Evolutionary conservation across 1,139 yeast species (phyloP).

Genomic region (Yamadazyma triangularis): DNA sequence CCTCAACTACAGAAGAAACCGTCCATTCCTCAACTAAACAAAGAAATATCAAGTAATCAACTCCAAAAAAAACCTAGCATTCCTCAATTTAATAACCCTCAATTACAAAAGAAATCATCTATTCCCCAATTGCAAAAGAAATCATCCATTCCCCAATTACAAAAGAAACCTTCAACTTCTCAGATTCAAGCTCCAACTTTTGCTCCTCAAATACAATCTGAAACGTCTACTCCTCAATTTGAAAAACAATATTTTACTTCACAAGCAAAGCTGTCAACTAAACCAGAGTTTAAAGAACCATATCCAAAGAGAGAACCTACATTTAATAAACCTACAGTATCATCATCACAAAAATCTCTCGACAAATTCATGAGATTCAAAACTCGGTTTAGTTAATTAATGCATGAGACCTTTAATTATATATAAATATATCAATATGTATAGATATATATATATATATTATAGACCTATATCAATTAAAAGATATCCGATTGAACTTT

Average conservation of each 20-base stretch:
- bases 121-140: conserved; percentile 6
- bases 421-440: too few relatives aligned
- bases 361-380: conserved; percentile 28
- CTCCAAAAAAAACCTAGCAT: conserved; percentile 10
- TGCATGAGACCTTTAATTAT: too few relatives aligned
- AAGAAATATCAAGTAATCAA: too few relatives aligned
- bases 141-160: conserved; percentile 5
- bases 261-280: too few relatives aligned
- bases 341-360: conserved; percentile 41
- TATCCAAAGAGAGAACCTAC: conserved; percentile 12
- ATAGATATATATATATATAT: too few relatives aligned
- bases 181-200: background rate
- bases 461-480: too few relatives aligned
- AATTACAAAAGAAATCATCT: conserved; percentile 6
- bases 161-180: background rate
- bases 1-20: conserved; percentile 14
- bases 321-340: conserved; percentile 41
- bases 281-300: background rate
- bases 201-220: background rate
- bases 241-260: too few relatives aligned
- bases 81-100: conserved; percentile 2
- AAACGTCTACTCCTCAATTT: conserved; percentile 1
- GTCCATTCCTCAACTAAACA: conserved; percentile 12
- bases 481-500: conserved; percentile 41
- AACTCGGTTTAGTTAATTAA: conserved; percentile 24